Percentiles rank a stretch among this genome's conserved stretches.
Conservation (phyloP, 495 filamentous ascomycete genomes). For the Annulohypoxylon stygium region DNA sequence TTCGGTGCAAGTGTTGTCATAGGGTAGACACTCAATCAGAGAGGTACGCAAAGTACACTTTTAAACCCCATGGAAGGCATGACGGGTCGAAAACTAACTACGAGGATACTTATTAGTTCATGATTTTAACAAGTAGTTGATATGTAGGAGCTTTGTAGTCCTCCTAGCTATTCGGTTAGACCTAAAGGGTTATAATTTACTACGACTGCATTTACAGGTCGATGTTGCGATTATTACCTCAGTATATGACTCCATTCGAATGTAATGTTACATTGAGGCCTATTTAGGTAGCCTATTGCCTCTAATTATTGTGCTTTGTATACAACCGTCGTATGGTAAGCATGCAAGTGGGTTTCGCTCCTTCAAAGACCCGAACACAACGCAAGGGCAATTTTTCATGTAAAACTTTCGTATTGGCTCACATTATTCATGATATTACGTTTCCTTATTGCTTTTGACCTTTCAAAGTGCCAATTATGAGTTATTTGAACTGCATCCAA, state of each 20-base stretch:
- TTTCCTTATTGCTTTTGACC: neutral
- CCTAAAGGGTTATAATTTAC: neutral
- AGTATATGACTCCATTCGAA: neutral
- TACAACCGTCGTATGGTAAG: neutral
- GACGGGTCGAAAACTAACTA: too few species aligned
- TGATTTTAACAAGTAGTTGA: neutral
- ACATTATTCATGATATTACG: neutral
- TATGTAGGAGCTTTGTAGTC: neutral
- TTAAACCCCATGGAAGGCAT: too few species aligned
- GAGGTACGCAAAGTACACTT: too few species aligned
- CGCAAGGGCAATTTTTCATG: neutral
- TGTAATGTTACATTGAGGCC: neutral
- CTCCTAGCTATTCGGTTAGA: neutral
- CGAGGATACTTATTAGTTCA: too few species aligned
- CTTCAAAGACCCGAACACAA: neutral
- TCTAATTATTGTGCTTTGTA: neutral
- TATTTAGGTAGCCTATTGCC: neutral
- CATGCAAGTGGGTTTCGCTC: neutral
- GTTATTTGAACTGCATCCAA: neutral
- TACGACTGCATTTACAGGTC: neutral
- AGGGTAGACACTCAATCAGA: too few species aligned
- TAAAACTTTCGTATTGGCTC: neutral
- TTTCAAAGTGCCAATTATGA: neutral
- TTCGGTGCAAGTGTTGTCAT: too few species aligned
- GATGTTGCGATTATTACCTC: neutral